Percentiles rank a stretch among this genome's conserved stretches.
Evolutionary conservation across 805 yeast species (phyloP).

Genomic region (Wickerhamomyces queroliae): DNA sequence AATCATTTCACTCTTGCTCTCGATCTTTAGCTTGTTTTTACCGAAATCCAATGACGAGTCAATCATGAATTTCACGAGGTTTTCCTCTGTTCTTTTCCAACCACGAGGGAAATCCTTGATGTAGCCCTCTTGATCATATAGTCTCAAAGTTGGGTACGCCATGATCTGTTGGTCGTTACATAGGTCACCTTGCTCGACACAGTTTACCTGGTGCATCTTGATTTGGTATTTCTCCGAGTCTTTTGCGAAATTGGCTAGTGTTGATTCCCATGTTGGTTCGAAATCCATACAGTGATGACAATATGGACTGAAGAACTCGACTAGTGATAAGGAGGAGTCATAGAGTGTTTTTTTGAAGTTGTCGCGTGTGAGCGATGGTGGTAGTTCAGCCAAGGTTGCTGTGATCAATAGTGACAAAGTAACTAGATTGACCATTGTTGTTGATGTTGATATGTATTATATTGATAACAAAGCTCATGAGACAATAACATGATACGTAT

Average conservation of each 20-base stretch:
- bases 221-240: conserved; percentile 28
- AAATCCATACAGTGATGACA: conserved; percentile 76
- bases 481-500: too few species aligned
- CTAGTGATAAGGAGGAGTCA: conserved; percentile 53
- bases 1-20: conserved; percentile 35
- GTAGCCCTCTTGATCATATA: conserved; percentile 57
- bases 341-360: conserved; percentile 45
- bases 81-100: conserved; percentile 39
- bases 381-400: conserved; percentile 25
- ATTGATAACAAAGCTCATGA: too few species aligned
- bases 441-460: too few species aligned
- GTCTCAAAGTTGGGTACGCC: conserved; percentile 65
- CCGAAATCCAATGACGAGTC: conserved; percentile 44
- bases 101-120: conserved; percentile 42
- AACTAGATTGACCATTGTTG: too few species aligned
- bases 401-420: too few species aligned
- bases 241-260: conserved; percentile 44
- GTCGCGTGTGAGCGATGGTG: conserved; percentile 42
- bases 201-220: conserved; percentile 73
- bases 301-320: conserved; percentile 88
- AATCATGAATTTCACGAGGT: conserved; percentile 46
- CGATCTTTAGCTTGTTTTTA: conserved; percentile 30
- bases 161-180: conserved; percentile 61
- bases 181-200: conserved; percentile 81
- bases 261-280: conserved; percentile 78